Evolutionary conservation across 169 alveolate species (phyloP), one percentile per base, ranked within the genome.

Genomic region (Plasmodium coatneyi): DNA sequence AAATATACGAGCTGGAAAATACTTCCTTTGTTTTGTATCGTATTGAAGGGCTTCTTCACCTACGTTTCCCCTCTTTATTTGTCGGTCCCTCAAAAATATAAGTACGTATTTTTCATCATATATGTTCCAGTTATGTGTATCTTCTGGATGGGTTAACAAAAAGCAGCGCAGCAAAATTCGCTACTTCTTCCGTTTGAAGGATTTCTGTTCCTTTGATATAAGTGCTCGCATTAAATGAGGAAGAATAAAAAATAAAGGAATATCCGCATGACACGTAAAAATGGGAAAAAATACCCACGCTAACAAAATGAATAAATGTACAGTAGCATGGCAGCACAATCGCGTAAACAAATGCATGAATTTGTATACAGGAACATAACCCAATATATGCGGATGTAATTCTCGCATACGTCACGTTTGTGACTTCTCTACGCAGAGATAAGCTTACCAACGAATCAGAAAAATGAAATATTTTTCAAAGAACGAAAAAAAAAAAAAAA

Each of bases 241-340:
- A 5, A 22, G 43, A 0, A 32, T 3, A 82, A 82, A 82, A 82
- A 6, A 16, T 3, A 28, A 82, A 82, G 25, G 41, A 16, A 82
- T 56, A 82, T 82, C 80, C 36, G 36, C 46, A 19, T 52, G 49
- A 41, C 56, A 41, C 71, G 54, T 79, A 79, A 79, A 32, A 79
- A 41, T 22, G 84, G 70, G 32, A 79, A 79, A 79, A 32, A 12
- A 14, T 14, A 49, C 60, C 66, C 56, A 1, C 22, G 22, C 36
- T 14, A 82, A 32, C 36, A 19, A 56, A 32, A 82, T 5, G 71
- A 32, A 41, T 41, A 82, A 25, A 82, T 52, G 22, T 52, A 56
- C 90, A 66, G 36, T 25, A 16, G n/a, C 36, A 66, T 66, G 76
- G 76, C 30, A 66, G n/a, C 76, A 66, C 41, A 66, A 66, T 66